These are phyloP conservation scores for Mycena venus DNA, from an alignment of 768 basidiomycete species.

Conservation along the genomic window DNA sequence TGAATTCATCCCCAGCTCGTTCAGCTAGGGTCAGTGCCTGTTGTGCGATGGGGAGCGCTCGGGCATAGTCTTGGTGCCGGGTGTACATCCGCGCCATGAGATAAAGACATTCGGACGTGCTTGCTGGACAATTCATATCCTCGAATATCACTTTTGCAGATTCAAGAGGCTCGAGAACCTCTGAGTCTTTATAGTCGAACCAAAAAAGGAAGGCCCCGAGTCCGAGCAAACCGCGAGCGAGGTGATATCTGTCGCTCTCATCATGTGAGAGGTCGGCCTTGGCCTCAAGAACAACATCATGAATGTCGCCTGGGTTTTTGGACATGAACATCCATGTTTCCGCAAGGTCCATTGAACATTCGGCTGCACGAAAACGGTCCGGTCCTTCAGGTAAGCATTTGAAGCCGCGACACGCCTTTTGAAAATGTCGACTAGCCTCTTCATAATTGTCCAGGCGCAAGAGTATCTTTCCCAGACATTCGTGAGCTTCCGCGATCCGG, in stretches of 20 bases:
- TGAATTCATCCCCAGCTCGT: background rate
- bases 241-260: background rate
- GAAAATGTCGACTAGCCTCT: background rate
- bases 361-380: background rate
- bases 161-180: conserved; percentile 7
- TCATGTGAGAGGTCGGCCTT: background rate
- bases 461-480: conserved; percentile 3
- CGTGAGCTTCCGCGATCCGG: conserved; percentile 11
- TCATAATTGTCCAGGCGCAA: background rate
- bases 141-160: conserved; percentile 21
- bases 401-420: background rate
- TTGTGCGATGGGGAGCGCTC: conserved; percentile 7
- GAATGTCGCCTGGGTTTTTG: background rate
- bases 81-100: conserved; percentile 1
- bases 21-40: background rate
- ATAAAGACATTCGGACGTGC: conserved; percentile 25
- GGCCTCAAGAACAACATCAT: background rate
- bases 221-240: conserved; percentile 12
- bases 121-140: conserved; percentile 11
- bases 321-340: background rate
- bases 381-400: background rate
- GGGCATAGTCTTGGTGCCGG: background rate
- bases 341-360: conserved; percentile 12
- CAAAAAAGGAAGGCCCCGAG: background rate
- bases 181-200: background rate